Evolutionary conservation across 2,329 filamentous ascomycete genomes (phyloP).

Genomic region (Septoria linicola): DNA sequence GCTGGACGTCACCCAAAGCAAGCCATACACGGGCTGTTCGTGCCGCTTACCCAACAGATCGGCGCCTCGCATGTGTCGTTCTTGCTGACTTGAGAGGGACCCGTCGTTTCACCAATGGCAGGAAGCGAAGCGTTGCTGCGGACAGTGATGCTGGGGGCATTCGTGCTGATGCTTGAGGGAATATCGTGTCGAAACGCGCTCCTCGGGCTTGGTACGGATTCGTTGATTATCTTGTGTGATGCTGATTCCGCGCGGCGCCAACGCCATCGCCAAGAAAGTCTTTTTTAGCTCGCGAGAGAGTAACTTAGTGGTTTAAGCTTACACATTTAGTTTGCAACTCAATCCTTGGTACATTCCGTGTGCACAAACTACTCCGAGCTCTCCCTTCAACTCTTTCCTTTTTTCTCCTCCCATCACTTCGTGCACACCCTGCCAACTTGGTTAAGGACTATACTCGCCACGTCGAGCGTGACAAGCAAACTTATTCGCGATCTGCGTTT

Average conservation of each 20-base stretch:
- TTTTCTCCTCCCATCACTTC: not conserved
- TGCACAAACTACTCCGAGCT: not conserved
- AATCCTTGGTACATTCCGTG: not conserved
- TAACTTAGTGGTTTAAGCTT: not conserved
- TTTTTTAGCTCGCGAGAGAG: too few species aligned
- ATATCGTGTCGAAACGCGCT: not conserved
- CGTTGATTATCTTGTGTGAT: slow-evolving; percentile 1
- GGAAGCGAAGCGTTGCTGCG: not conserved
- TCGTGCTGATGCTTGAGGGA: too few species aligned
- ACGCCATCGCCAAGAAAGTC: not conserved
- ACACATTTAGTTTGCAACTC: not conserved
- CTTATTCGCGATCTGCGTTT: too few species aligned
- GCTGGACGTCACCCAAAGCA: slow-evolving; percentile 13
- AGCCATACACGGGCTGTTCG: slow-evolving; percentile 8
- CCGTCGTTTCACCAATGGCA: not conserved
- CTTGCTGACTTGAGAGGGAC: slow-evolving; percentile 2
- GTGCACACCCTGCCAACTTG: not conserved
- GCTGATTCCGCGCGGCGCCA: not conserved
- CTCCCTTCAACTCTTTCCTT: not conserved
- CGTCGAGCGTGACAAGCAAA: too few species aligned
- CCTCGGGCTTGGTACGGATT: not conserved
- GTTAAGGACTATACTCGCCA: not conserved
- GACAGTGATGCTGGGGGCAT: too few species aligned
- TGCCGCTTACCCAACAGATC: slow-evolving; percentile 21
- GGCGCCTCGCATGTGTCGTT: slow-evolving; percentile 3